These are phyloP conservation scores for Stylonectria norvegica DNA, from an alignment of 2,329 filamentous ascomycete species.

Conservation along the genomic window DNA sequence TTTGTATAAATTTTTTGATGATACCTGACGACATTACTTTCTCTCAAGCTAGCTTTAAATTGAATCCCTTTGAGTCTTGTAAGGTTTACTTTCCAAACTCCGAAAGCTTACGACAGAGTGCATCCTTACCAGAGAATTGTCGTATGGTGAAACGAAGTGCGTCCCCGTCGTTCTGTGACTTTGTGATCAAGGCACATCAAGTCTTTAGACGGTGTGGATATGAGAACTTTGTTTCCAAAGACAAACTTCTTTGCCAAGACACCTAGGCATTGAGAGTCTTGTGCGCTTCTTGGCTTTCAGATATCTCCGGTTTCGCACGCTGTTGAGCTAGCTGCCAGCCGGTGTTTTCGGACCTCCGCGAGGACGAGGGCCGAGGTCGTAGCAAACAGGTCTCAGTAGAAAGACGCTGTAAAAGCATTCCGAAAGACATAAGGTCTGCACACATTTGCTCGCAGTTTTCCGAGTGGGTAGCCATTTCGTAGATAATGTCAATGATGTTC, in stretches of 20 bases:
- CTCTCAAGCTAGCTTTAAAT: conserved; percentile 15
- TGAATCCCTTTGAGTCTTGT: conserved; percentile 19
- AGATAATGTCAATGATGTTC: too few species aligned
- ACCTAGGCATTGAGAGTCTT: conserved; percentile 14
- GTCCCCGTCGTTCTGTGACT: too few species aligned
- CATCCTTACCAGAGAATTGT: background rate
- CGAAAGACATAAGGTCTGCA: conserved; percentile 36
- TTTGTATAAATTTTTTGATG: conserved; percentile 15
- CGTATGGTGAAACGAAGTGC: too few species aligned
- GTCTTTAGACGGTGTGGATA: too few species aligned
- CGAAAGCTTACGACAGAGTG: background rate
- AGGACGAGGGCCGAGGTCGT: conserved; percentile 4
- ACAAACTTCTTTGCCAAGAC: too few species aligned
- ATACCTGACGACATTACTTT: conserved; percentile 18
- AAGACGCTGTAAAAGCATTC: conserved; percentile 34
- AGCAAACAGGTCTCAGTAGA: conserved; percentile 29
- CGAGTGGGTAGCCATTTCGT: too few species aligned
- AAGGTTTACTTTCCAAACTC: conserved; percentile 2
- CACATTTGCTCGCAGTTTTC: conserved; percentile 33
- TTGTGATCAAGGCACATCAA: too few species aligned
- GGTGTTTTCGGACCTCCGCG: conserved; percentile 1
- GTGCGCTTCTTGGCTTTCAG: conserved; percentile 4
- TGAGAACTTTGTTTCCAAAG: too few species aligned
- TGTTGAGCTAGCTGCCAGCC: conserved; percentile 4
- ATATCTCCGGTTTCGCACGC: conserved; percentile 12